Conservation (phyloP, 2,329 filamentous ascomycete genomes). For the Tolypocladium paradoxum region DNA sequence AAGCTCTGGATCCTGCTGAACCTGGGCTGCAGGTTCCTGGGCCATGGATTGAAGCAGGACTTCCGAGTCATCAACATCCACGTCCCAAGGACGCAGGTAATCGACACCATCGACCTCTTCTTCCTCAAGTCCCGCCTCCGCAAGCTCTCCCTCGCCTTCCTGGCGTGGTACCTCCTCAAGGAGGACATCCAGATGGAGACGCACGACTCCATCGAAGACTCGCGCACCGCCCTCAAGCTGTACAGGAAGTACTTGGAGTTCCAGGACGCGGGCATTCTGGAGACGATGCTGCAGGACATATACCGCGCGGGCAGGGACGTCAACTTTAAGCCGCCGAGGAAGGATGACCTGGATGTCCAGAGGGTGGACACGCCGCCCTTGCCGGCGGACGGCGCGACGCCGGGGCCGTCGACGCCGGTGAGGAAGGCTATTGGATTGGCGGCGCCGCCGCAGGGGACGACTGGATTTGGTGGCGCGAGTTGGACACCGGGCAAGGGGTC, state of each 20-base stretch:
- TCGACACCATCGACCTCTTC: slow-evolving; percentile 90
- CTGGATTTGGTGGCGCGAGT: slow-evolving; percentile 25
- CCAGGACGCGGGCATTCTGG: slow-evolving; percentile 71
- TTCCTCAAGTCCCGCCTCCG: slow-evolving; percentile 70
- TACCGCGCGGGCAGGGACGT: slow-evolving; percentile 46
- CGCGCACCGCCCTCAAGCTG: slow-evolving; percentile 77
- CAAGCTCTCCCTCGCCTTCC: slow-evolving; percentile 82
- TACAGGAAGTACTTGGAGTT: slow-evolving; percentile 88
- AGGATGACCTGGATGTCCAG: slow-evolving; percentile 31
- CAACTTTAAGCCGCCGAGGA: slow-evolving; percentile 40
- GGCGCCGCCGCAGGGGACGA: slow-evolving; percentile 17
- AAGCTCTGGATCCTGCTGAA: slow-evolving; percentile 96
- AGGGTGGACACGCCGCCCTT: slow-evolving; percentile 46
- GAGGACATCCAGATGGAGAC: slow-evolving; percentile 89
- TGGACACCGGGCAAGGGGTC: slow-evolving; percentile 38
- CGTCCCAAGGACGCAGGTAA: slow-evolving; percentile 78
- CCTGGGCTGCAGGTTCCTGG: slow-evolving; percentile 84
- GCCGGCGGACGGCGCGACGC: slow-evolving; percentile 20
- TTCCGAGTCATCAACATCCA: slow-evolving; percentile 98
- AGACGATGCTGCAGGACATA: slow-evolving; percentile 77
- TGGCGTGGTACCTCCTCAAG: slow-evolving; percentile 83
- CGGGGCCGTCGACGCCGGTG: slow-evolving; percentile 35
- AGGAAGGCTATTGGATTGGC: slow-evolving; percentile 24
- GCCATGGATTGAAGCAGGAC: slow-evolving; percentile 87
- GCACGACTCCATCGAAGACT: slow-evolving; percentile 94